Percentiles rank a stretch among this genome's conserved stretches.
These are phyloP conservation scores for Chenopodium berlandieri DNA, from an alignment of 148 eudicot species.

Conservation along the genomic window DNA sequence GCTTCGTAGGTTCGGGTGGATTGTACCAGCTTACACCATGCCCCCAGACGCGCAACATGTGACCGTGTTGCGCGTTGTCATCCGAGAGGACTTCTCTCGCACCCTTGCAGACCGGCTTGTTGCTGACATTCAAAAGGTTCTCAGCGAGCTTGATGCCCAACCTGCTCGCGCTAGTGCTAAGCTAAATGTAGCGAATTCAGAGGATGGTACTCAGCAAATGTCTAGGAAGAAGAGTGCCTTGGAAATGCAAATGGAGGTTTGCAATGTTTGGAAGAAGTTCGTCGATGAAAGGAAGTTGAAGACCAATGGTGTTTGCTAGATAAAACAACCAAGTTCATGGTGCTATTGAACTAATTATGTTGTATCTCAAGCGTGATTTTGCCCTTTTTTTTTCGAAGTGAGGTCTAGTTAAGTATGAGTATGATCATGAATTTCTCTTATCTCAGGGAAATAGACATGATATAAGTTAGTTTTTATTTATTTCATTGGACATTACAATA, in stretches of 20 bases:
- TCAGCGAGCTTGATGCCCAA: slow-evolving; percentile 51
- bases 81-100: slow-evolving; percentile 73
- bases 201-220: neutral
- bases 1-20: slow-evolving; percentile 69
- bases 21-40: slow-evolving; percentile 83
- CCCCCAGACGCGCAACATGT: slow-evolving; percentile 64
- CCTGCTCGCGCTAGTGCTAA: slow-evolving; percentile 53
- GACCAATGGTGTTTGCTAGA: slow-evolving; percentile 61
- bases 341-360: neutral
- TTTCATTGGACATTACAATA: neutral
- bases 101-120: slow-evolving; percentile 73
- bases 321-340: neutral
- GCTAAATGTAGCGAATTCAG: slow-evolving; percentile 12
- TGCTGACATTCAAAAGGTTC: slow-evolving; percentile 46
- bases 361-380: neutral
- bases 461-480: neutral
- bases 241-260: slow-evolving; percentile 53
- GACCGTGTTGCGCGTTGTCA: slow-evolving; percentile 63
- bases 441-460: neutral
- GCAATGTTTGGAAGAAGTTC: slow-evolving; percentile 60
- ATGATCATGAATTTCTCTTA: slow-evolving; percentile 2
- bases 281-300: slow-evolving; percentile 52
- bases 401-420: neutral
- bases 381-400: neutral
- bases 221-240: slow-evolving; percentile 41